Evolutionary conservation across 768 basidiomycete genomes (phyloP).

Genomic region (Pleurotus pulmonarius): DNA sequence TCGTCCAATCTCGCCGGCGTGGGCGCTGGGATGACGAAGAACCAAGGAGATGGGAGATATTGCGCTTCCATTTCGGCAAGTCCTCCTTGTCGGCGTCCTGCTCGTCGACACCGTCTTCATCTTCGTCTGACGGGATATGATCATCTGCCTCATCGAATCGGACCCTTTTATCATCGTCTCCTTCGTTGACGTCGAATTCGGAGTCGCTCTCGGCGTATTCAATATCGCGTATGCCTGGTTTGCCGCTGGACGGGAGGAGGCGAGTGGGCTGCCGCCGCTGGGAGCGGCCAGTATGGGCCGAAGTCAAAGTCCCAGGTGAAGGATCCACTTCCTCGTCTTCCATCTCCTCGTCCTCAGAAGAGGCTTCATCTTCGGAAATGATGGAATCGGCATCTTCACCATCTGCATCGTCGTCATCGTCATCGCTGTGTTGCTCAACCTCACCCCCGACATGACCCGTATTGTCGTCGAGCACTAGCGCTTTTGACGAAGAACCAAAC

Average conservation of each 20-base stretch:
- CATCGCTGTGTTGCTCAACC: conserved; percentile 28
- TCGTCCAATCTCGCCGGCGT: conserved; percentile 72
- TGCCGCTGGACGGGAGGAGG: conserved; percentile 30
- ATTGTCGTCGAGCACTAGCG: conserved; percentile 45
- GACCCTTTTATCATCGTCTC: conserved; percentile 31
- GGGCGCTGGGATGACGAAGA: conserved; percentile 30
- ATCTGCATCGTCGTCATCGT: conserved; percentile 25
- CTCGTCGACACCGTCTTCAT: conserved; percentile 48
- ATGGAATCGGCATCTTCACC: conserved; percentile 30
- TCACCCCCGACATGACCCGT: conserved; percentile 26
- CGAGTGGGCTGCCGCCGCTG: conserved; percentile 42
- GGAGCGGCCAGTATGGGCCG: conserved; percentile 48
- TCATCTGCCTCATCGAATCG: conserved; percentile 46
- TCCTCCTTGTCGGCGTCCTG: conserved; percentile 32
- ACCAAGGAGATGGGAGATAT: conserved; percentile 46
- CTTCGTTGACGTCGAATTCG: conserved; percentile 47
- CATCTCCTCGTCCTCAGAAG: conserved; percentile 12
- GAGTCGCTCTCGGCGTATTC: conserved; percentile 81
- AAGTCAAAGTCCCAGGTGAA: conserved; percentile 6
- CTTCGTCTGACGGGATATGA: conserved; percentile 33
- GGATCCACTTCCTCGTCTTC: conserved; percentile 21
- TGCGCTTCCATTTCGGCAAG: conserved; percentile 71
- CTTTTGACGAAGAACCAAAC: conserved; percentile 75
- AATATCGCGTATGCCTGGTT: conserved; percentile 37
- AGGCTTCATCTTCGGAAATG: conserved; percentile 13